phyloP scores from a whole-genome alignment of 2,329 filamentous ascomycete genomes.

The Teratosphaeriaceae sp. region DNA sequence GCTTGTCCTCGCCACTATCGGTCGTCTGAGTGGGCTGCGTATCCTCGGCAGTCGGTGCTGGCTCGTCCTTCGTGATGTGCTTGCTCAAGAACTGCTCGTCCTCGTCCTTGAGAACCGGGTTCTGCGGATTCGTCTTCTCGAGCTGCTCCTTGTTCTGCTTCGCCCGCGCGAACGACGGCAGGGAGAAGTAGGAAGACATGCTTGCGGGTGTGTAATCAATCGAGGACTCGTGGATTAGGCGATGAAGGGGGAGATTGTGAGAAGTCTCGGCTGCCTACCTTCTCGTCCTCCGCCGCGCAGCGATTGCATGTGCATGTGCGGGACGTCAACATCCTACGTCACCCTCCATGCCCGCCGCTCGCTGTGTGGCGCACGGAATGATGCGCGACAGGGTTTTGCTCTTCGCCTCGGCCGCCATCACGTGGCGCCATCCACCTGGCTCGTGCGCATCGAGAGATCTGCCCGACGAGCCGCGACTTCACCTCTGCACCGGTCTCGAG shows the following conservation, averaged over 20 bases:
- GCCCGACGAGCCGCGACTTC: too few species aligned
- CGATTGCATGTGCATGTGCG: background rate
- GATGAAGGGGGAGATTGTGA: background rate
- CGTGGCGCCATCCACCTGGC: too few species aligned
- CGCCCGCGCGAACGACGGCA: conserved; percentile 29
- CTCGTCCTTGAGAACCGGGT: conserved; percentile 51
- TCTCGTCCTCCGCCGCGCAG: background rate
- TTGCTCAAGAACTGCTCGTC: conserved; percentile 51
- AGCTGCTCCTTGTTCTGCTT: conserved; percentile 32
- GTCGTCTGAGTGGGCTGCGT: conserved; percentile 13
- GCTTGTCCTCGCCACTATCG: conserved; percentile 20
- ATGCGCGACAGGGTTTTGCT: too few species aligned
- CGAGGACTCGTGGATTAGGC: too few species aligned
- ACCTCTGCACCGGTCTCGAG: too few species aligned
- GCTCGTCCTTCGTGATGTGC: conserved; percentile 21
- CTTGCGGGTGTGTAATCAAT: too few species aligned
- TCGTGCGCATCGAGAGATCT: too few species aligned
- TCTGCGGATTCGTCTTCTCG: conserved; percentile 29
- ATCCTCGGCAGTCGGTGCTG: conserved; percentile 14
- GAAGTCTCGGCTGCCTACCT: background rate
- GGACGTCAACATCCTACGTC: background rate
- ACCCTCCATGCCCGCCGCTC: background rate
- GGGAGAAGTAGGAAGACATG: conserved; percentile 28
- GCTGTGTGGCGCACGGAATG: too few species aligned
- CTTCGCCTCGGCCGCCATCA: too few species aligned